Evolutionary conservation across 768 basidiomycete genomes (phyloP).

Genomic region (Lactifluus piperatus): DNA sequence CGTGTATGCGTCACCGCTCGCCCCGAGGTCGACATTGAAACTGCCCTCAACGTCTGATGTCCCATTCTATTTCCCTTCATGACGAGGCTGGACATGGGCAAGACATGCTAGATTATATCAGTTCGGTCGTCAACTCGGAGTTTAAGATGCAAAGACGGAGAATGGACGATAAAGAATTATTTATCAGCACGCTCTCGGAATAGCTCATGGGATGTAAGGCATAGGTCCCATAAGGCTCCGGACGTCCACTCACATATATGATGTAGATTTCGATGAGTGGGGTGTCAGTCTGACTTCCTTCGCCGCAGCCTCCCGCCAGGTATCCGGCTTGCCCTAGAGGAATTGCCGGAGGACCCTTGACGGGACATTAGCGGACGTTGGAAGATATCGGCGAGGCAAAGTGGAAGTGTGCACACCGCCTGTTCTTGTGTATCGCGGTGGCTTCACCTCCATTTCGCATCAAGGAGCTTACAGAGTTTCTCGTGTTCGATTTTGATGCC

Average conservation of each 20-base stretch:
- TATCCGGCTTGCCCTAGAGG: background rate
- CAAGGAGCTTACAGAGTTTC: background rate
- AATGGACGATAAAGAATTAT: background rate
- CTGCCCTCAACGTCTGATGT: background rate
- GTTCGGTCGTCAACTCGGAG: background rate
- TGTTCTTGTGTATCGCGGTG: background rate
- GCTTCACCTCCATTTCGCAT: background rate
- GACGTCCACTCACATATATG: background rate
- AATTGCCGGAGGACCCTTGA: background rate
- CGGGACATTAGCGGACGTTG: background rate
- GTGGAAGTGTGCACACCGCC: background rate
- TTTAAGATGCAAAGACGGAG: background rate
- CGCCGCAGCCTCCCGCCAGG: background rate
- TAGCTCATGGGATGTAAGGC: background rate
- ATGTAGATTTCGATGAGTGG: background rate
- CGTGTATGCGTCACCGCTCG: conserved; percentile 5
- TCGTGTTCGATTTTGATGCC: background rate
- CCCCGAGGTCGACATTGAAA: background rate
- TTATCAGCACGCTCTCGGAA: background rate
- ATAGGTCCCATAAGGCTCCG: background rate
- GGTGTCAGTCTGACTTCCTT: background rate
- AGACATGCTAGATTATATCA: background rate
- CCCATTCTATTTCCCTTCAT: background rate
- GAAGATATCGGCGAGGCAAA: background rate
- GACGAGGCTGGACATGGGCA: background rate